A percentile compares a stretch with the other conserved stretches of the same genome.
phyloP scores from a whole-genome alignment of 108 stramenopile genomes.

The Cyclostephanos invisitatus region DNA sequence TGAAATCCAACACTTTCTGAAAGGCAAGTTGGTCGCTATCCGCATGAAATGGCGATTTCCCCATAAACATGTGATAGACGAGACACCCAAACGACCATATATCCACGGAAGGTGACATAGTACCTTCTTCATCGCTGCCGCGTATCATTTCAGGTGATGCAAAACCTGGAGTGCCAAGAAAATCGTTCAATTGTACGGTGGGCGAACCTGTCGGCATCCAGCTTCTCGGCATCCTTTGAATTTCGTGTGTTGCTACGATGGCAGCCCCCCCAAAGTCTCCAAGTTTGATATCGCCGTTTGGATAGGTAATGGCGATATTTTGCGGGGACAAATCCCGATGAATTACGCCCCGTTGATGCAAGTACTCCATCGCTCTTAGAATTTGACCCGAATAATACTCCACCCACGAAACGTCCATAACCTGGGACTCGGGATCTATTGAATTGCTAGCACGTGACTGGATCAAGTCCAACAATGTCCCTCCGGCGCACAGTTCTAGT shows the following conservation, averaged over 20 bases:
- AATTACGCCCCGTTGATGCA: conserved; percentile 40
- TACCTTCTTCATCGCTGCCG: conserved; percentile 4
- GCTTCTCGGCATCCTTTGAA: not conserved
- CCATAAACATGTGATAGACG: conserved; percentile 39
- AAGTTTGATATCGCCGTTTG: conserved; percentile 31
- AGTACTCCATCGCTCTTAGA: conserved; percentile 28
- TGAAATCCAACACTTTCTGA: conserved; percentile 28
- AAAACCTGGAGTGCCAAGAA: conserved; percentile 46
- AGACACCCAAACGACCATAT: conserved; percentile 55
- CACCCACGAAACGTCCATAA: conserved; percentile 31
- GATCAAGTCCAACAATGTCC: conserved; percentile 41
- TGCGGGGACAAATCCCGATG: conserved; percentile 46
- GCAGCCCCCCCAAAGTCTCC: conserved; percentile 48
- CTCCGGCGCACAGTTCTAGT: conserved; percentile 43
- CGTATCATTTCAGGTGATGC: conserved; percentile 49
- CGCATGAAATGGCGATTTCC: conserved; percentile 46
- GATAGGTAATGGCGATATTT: conserved; percentile 40
- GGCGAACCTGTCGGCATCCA: conserved; percentile 11
- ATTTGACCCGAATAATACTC: conserved; percentile 43
- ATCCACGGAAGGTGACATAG: conserved; percentile 26
- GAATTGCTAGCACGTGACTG: conserved; percentile 1
- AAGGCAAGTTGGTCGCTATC: conserved; percentile 39
- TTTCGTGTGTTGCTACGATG: conserved; percentile 4
- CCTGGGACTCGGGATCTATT: conserved; percentile 4
- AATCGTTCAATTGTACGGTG: conserved; percentile 2